Base-by-base conservation (phyloP, 805 yeast genomes). In the Metschnikowia cerradonensis region DNA sequence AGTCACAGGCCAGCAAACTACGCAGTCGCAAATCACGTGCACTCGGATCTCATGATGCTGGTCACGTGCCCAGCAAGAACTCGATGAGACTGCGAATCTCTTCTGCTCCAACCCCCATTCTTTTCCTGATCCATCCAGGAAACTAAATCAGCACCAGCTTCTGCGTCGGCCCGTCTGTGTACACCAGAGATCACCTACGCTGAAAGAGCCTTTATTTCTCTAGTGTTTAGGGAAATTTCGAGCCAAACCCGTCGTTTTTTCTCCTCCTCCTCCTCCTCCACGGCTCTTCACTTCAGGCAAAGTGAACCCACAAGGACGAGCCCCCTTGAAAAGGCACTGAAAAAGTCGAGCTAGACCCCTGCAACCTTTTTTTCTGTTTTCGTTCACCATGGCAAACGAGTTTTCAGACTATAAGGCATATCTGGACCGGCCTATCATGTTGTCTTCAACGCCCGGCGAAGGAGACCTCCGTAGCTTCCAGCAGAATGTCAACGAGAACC, bases 401-500 rank as follows among this genome's bases (percentile, higher is more conserved):
- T 50, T 47, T 19, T 41, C 49, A 43, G 41, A 44, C 33, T 44
- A 35, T 26, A 44, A 41, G 43, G 41, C 41, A 45, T 61, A 52
- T 54, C 49, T 63, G 56, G 68, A 64, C 44, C 62, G 74, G 48
- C 76, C 76, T 23, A 73, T 73, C 41, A 61, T 71, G 38, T 64
- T 73, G 50, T 72, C 77, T 14, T 76, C 77, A 19, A 74, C 74
- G 2, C 75, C 76, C 1, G 68, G 71, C 54, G 71, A 67, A 26
- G 62, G 50, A 26, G 60, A 53, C 50, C 45, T 36, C 30, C 34
- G 41, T 4, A 38, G 42, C 43, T 45, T 37, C 43, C 48, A 37
- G 43, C 43, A 38, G 13, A 45, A 37, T 13, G 48, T 38, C 15
- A 38, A 45, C 41, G 43, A 45, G n/a, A 37, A 35, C 38, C 48